Base-by-base conservation (phyloP, 1,284 basidiomycete species). In the Ceratobasidium sp. region DNA sequence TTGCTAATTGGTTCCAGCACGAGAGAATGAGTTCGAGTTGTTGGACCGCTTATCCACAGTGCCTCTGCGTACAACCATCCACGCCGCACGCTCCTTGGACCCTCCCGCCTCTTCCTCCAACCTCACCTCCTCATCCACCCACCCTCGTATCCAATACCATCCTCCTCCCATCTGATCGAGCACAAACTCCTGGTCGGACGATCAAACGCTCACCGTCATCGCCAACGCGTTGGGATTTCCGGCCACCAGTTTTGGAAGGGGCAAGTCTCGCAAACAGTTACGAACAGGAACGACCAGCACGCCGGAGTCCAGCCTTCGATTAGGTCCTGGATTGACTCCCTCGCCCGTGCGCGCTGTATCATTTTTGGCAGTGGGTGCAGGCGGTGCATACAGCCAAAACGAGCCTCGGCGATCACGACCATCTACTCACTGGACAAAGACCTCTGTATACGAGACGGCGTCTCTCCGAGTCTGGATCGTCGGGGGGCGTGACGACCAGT, bases 21-120 rank as follows among this genome's bases (percentile, higher is more conserved):
- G 57, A 63, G 43, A 28, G n/a, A 26, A 66, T 66, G 62, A 11
- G 11, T 23, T 50, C 49, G 62, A 66, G 46, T 23, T 50, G 62
- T 46, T 66, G 18, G 62, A 66, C 30, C 35, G 35, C 35, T 38
- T 11, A 11, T 38, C 35, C 35, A 66, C 62, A 16, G 46, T 46
- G 44, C 43, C 43, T 14, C 59, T 43, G 23, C 47, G 57, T 18
- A 43, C 32, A 2, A n/a, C 57, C 6, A 59, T 59, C 38, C 57
- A 35, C 38, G 13, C 32, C 35, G 57, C 57, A 21, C 57, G 57
- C 35, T 59, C 57, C n/a, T 59, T 59, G 6, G 57, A 59, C 38
- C 57, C 57, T 4, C 43, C 57, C 57, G n/a, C 21, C 13, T 28
- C 50, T 5, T 54, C 50, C 13, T 54, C 50, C 13, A 28, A 21